Evolutionary conservation across 305 asterid species (phyloP).

Genomic region (Euphrasia arctica): DNA sequence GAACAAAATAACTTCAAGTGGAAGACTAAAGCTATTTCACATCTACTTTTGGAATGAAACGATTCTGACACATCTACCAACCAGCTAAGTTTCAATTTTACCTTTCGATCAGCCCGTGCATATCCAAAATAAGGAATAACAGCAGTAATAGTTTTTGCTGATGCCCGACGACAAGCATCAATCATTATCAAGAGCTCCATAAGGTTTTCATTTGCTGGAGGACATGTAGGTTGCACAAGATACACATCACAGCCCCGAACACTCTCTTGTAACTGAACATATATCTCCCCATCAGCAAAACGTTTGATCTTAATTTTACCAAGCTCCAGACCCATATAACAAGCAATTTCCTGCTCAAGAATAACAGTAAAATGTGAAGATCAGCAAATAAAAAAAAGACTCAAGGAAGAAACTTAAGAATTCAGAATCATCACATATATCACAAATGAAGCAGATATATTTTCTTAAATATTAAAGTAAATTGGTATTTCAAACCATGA

Average conservation of each 20-base stretch:
- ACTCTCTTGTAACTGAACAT: slow-evolving; percentile 92
- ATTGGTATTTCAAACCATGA: too few species aligned
- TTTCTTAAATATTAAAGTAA: too few species aligned
- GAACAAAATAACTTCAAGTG: slow-evolving; percentile 11
- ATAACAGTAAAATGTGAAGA: too few species aligned
- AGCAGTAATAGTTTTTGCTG: slow-evolving; percentile 82
- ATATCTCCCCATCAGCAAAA: slow-evolving; percentile 93
- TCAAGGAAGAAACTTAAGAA: too few species aligned
- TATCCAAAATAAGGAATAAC: slow-evolving; percentile 92
- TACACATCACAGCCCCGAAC: slow-evolving; percentile 91
- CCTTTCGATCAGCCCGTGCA: slow-evolving; percentile 97
- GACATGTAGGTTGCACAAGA: slow-evolving; percentile 79
- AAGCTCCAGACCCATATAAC: slow-evolving; percentile 87
- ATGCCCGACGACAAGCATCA: slow-evolving; percentile 95
- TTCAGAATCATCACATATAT: too few species aligned
- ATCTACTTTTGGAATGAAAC: neutral
- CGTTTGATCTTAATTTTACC: slow-evolving; percentile 61
- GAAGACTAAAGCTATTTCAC: too few species aligned
- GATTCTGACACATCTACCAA: neutral
- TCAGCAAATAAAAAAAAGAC: too few species aligned
- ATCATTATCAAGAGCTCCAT: slow-evolving; percentile 92
- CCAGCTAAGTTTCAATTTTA: slow-evolving; percentile 10
- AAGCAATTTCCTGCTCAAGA: slow-evolving; percentile 62
- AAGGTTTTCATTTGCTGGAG: slow-evolving; percentile 88
- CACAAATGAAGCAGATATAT: too few species aligned